Percentiles rank a stretch among this genome's conserved stretches.
Conservation (phyloP, 176 grass and related monocot genomes). For the Chrysopogon serrulatus region DNA sequence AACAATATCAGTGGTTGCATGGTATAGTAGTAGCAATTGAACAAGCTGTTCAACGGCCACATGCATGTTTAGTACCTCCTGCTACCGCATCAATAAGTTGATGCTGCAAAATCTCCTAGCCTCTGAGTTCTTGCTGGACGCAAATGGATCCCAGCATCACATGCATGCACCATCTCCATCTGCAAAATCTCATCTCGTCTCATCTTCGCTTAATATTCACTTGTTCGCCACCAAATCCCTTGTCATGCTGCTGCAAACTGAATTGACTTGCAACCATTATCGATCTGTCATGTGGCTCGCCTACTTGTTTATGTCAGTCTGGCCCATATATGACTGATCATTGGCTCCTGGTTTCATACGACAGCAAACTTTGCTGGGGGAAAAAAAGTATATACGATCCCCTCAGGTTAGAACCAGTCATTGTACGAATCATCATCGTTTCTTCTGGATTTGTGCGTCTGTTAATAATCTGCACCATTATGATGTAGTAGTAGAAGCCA, state of each 20-base stretch:
- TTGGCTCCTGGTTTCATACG: not conserved
- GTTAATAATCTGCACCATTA: not conserved
- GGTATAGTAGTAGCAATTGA: not conserved
- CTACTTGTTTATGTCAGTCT: slow-evolving; percentile 6
- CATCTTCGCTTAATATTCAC: not conserved
- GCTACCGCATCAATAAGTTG: slow-evolving; percentile 7
- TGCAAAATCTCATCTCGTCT: not conserved
- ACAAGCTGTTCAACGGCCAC: slow-evolving; percentile 2
- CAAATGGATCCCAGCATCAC: slow-evolving; percentile 18
- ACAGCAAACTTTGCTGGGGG: not conserved
- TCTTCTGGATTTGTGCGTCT: not conserved
- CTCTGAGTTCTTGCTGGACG: not conserved
- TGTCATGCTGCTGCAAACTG: not conserved
- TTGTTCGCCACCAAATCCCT: slow-evolving; percentile 12
- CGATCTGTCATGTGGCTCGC: not conserved
- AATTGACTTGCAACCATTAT: not conserved
- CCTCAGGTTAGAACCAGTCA: not conserved
- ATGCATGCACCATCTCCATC: slow-evolving; percentile 22
- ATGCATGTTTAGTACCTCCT: slow-evolving; percentile 5
- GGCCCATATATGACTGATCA: slow-evolving; percentile 7
- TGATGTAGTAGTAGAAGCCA: not conserved
- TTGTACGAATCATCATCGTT: slow-evolving; percentile 7
- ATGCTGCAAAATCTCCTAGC: slow-evolving; percentile 18
- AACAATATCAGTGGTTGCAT: not conserved
- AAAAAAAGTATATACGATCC: not conserved